Percentiles rank a stretch among this genome's conserved stretches.
Conservation (phyloP, 306 rosid genomes). For the Quercus glauca region DNA sequence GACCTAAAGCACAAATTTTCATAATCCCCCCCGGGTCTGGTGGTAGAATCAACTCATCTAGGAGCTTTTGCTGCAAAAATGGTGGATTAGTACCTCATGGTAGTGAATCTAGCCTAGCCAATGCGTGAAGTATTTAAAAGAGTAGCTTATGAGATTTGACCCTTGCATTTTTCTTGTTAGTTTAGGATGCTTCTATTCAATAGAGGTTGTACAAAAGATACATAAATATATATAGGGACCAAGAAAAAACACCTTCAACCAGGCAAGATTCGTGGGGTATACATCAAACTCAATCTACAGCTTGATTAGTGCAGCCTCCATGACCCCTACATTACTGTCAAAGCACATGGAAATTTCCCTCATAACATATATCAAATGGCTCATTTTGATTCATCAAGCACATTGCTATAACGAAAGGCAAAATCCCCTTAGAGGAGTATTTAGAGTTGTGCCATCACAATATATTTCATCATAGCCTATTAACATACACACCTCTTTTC, state of each 20-base stretch:
- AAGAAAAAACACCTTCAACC: neutral
- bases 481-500: neutral
- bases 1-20: too few species aligned
- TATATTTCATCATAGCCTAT: neutral
- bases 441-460: neutral
- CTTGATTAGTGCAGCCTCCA: neutral
- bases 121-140: neutral
- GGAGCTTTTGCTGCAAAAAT: neutral
- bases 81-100: neutral
- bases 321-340: neutral
- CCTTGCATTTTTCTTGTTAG: neutral
- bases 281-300: neutral
- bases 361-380: neutral
- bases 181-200: neutral
- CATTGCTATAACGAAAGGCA: neutral
- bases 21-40: neutral
- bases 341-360: neutral
- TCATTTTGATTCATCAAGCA: neutral
- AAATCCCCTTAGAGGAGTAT: neutral
- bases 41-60: neutral
- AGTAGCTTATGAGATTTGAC: neutral
- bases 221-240: neutral
- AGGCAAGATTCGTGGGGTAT: neutral
- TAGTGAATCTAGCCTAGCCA: too few species aligned
- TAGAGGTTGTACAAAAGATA: neutral